Percentiles rank a stretch among this genome's conserved stretches.
Conservation (phyloP, 2,329 filamentous ascomycete species). For the Biscogniauxia sp. region DNA sequence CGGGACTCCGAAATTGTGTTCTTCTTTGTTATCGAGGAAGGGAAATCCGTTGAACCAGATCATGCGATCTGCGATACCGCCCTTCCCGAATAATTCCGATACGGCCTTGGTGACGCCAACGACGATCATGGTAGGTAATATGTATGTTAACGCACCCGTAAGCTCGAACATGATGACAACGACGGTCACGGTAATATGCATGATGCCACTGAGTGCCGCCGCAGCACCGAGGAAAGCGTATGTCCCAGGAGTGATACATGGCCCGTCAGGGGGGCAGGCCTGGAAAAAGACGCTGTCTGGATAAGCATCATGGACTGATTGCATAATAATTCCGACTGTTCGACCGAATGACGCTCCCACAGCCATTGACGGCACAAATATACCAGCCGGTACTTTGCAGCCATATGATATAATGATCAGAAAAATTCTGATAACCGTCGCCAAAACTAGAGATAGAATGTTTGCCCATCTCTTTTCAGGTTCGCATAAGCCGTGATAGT, state of each 20-base stretch:
- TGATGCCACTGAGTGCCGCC: conserved; percentile 89
- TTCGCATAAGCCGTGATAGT: conserved; percentile 89
- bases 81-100: conserved; percentile 86
- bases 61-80: conserved; percentile 95
- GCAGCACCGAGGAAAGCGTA: conserved; percentile 94
- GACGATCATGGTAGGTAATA: conserved; percentile 97
- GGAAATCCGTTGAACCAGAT: conserved; percentile 99
- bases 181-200: conserved; percentile 96
- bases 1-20: conserved; percentile 92
- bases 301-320: conserved; percentile 81
- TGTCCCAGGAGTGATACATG: conserved; percentile 95
- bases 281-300: conserved; percentile 83
- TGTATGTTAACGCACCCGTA: conserved; percentile 95
- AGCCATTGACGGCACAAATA: conserved; percentile 98
- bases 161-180: conserved; percentile 99
- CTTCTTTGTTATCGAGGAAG: conserved; percentile 95
- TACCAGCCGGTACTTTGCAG: conserved; percentile 95
- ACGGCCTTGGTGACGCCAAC: conserved; percentile 96
- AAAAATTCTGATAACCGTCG: conserved; percentile 76
- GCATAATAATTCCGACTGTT: conserved; percentile 90
- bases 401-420: conserved; percentile 96
- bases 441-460: conserved; percentile 72
- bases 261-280: conserved; percentile 83
- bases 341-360: conserved; percentile 92
- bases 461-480: conserved; percentile 71